Evolutionary conservation across 202 grass and related monocot species (phyloP), one percentile per base, ranked within the genome.

Genomic region (Zizania palustris): DNA sequence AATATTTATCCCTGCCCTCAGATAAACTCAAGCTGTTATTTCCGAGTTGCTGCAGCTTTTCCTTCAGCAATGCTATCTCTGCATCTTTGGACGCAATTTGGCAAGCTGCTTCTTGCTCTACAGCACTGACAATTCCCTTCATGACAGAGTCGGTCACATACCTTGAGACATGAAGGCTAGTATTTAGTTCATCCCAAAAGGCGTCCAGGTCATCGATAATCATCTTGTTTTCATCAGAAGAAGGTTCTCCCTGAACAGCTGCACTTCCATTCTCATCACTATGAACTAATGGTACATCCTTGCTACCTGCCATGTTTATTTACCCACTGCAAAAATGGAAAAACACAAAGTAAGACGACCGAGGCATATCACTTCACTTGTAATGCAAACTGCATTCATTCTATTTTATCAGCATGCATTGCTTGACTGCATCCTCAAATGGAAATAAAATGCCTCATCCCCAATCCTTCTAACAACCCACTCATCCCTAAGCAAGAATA

Each of bases 31-130:
- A 20, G 35, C 14, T 42, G 7, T 69, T 18, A 80, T 74, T 73
- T 72, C 35, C 75, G 0, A 75, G 65, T 35, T 76, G 79, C 56
- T 70, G 79, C 37, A 92, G 76, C 42, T 68, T 89, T 73, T 87
- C 50, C 20, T 87, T 77, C 69, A 97, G 69, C 42, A 74, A 53
- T 39, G 36, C 21, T 76, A 93, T 90, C 72, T 87, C 85, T 48
- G 76, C 79, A 68, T 93, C 82, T 79, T 91, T 97, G n/a, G 80
- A 82, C 56, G 73, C 75, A 46, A 93, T 78, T 59, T 79, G 65
- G 19, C n/a, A 63, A 65, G 57, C 74, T 12, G 75, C 73, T 55
- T 91, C 82, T 64, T 85, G 67, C 15, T 74, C 69, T 66, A 91
- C 69, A 72, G 89, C 90, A 54, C 67, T 76, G 20, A 97, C 66